Evolutionary conservation across 306 rosid species (phyloP).

Genomic region (Prunus mume): DNA sequence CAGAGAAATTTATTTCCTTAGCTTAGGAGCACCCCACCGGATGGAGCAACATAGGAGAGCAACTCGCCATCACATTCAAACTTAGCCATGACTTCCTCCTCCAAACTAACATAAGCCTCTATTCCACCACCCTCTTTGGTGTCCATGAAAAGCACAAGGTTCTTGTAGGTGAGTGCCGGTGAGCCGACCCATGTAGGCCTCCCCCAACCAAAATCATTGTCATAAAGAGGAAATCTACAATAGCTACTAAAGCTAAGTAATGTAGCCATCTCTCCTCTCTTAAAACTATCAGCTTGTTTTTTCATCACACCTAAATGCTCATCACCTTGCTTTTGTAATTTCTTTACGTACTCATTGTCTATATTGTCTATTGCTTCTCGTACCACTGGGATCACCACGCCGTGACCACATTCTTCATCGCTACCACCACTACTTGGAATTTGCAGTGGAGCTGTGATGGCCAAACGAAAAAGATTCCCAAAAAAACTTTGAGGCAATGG

Average conservation of each 20-base stretch:
- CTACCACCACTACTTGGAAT: background rate
- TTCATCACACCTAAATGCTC: background rate
- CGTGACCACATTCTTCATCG: background rate
- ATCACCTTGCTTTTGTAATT: background rate
- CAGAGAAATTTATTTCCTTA: no score
- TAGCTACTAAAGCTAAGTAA: conserved; percentile 5
- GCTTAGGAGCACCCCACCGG: background rate
- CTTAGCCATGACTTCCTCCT: conserved; percentile 46
- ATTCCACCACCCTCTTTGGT: conserved; percentile 40
- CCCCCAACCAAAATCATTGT: conserved; percentile 47
- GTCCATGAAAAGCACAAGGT: conserved; percentile 46
- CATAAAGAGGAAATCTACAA: conserved; percentile 19
- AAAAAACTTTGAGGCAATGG: background rate
- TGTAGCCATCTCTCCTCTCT: background rate
- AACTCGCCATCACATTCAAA: conserved; percentile 36
- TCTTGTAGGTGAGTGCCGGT: conserved; percentile 36
- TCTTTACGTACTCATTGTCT: background rate
- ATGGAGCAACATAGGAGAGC: conserved; percentile 17
- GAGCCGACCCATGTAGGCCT: conserved; percentile 50
- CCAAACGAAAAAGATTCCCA: conserved; percentile 6
- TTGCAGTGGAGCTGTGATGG: background rate
- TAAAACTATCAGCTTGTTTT: background rate
- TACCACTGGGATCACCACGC: conserved; percentile 11
- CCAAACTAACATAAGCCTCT: conserved; percentile 46
- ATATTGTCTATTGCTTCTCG: conserved; percentile 19